Evolutionary conservation across 2,329 filamentous ascomycete genomes (phyloP).

Genomic region (Thielaviopsis euricoi): DNA sequence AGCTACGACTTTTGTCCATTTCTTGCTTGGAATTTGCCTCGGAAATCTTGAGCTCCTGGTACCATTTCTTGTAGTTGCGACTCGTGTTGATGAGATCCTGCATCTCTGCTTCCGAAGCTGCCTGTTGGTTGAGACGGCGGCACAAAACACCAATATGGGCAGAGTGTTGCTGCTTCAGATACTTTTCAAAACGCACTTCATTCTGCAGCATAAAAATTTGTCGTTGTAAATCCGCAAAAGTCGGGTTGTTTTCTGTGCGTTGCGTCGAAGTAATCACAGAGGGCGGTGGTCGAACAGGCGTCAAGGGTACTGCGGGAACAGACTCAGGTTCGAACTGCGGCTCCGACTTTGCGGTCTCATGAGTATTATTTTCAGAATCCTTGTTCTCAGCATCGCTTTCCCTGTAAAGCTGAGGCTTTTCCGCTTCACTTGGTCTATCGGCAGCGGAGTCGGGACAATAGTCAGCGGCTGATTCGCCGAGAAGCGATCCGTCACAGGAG

Average conservation of each 20-base stretch:
- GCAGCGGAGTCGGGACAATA: background rate
- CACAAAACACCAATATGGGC: constrained; percentile 66
- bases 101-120: constrained; percentile 64
- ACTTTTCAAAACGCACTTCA: constrained; percentile 68
- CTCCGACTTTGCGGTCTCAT: background rate
- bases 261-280: background rate
- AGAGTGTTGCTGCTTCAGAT: constrained; percentile 70
- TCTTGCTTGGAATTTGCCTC: constrained; percentile 57
- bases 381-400: background rate
- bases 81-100: constrained; percentile 68
- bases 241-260: background rate
- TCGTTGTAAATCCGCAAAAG: constrained; percentile 34
- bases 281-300: background rate
- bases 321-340: background rate
- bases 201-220: constrained; percentile 64
- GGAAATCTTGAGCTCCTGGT: constrained; percentile 55
- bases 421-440: background rate
- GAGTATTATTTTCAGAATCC: too few relatives aligned
- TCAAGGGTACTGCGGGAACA: background rate
- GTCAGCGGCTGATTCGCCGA: background rate
- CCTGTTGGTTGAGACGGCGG: constrained; percentile 57
- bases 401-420: background rate
- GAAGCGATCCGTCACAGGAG: constrained; percentile 13
- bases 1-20: constrained; percentile 51
- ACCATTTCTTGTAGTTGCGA: constrained; percentile 52